Evolutionary conservation across 2,329 filamentous ascomycete species (phyloP), one percentile per base, ranked within the genome.

Genomic region (Didymella exigua): DNA sequence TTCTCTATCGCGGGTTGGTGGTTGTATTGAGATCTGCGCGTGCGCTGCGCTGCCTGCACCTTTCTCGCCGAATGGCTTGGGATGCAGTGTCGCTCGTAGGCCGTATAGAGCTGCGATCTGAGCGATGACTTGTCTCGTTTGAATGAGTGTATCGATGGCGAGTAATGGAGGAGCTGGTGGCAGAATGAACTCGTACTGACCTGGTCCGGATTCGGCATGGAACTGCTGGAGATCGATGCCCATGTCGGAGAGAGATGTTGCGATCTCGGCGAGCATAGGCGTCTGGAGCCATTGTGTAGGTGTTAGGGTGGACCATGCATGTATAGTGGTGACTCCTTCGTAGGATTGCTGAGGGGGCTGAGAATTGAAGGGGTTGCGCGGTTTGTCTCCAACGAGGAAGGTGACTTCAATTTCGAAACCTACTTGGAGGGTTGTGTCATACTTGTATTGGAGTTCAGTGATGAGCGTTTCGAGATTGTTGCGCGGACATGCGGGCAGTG

Each of bases 391-490:
- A 34, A 81, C 80, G 60, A 93, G 78, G 60, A 96, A 86, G 1
- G 90, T 81, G 9, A 95, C 84, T 73, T 96, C 91, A 34, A 96
- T 85, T 72, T 96, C 91, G 61, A 95, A 96, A 0, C 91, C 91
- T 14, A 91, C 74, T 0, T 87, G 78, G 42, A 92, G 85, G 3
- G 79, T 74, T 2, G 91, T 77, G 1, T 80, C 78, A 31, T 80
- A 74, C 5, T 84, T 77, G 2, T 74, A 63, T 10, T 80, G 75
- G 0, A 89, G 82, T 5, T 76, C 74, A 0, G 81, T 76, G 1
- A 88, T 68, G 0, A 86, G 78, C 3, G 74, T 78, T 30, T 75
- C 66, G n/a, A 79, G 70, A 34, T 63, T 70, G 34, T 67, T 65
- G 42, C 78, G 82, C 0, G 91, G 90, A 63, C 90, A 96, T 0